phyloP scores from a whole-genome alignment of 495 filamentous ascomycete species.

The Hypoxylon intermedium region DNA sequence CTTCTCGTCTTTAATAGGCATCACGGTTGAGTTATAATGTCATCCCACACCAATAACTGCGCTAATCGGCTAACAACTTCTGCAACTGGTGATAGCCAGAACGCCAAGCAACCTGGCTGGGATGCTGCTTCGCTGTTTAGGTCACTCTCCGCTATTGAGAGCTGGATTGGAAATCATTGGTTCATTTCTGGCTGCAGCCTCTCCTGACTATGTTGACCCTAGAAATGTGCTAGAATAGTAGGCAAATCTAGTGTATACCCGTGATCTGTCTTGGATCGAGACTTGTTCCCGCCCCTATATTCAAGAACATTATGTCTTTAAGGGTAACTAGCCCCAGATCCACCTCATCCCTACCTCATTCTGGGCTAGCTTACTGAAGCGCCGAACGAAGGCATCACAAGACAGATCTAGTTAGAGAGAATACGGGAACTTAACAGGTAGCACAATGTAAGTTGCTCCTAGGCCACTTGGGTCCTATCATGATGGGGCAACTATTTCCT shows the following conservation, averaged over 20 bases:
- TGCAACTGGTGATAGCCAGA: slow-evolving; percentile 11
- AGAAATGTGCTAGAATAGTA: not conserved
- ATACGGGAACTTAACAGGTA: no score
- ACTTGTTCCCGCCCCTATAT: slow-evolving; percentile 16
- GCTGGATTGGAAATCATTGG: not conserved
- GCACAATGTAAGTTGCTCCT: no score
- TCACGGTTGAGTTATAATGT: not conserved
- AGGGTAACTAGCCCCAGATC: slow-evolving; percentile 2
- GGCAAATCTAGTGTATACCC: no score
- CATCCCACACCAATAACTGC: not conserved
- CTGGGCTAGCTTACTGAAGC: slow-evolving; percentile 12
- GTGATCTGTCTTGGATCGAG: slow-evolving; percentile 21
- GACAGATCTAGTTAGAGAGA: no score
- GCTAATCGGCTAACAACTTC: not conserved
- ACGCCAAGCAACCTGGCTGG: slow-evolving; percentile 22
- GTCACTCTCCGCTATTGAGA: not conserved
- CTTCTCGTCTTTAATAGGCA: not conserved
- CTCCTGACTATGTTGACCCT: not conserved
- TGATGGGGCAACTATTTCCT: no score
- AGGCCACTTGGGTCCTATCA: no score
- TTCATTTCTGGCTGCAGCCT: slow-evolving; percentile 6
- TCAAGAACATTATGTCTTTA: slow-evolving; percentile 11
- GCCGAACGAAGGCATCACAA: no score
- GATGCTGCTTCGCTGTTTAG: not conserved
- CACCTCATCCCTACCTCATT: slow-evolving; percentile 3